Percentiles rank a stretch among this genome's conserved stretches.
Conservation (phyloP, 768 basidiomycete species). For the Lentinula sp. region DNA sequence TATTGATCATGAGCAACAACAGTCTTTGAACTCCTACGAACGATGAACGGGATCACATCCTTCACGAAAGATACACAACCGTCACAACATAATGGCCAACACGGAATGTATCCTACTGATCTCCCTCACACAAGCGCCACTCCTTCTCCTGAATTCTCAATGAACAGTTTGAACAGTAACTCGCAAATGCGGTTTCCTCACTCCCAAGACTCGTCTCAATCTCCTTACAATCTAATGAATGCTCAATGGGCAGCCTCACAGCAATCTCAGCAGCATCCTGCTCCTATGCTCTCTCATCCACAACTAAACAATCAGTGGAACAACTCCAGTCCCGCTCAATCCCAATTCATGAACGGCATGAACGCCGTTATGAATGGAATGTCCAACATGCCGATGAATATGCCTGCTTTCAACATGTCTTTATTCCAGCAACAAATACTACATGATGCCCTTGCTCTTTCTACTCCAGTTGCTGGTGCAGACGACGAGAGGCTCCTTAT, state of each 20-base stretch:
- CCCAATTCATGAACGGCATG: constrained; percentile 15
- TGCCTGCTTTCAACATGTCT: constrained; percentile 29
- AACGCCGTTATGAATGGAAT: constrained; percentile 8
- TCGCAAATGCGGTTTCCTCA: constrained; percentile 4
- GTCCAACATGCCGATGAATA: constrained; percentile 20
- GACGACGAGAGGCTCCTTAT: constrained; percentile 59
- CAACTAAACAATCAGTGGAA: constrained; percentile 24
- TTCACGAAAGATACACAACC: neutral
- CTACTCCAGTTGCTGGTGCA: constrained; percentile 41
- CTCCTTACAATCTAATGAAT: neutral
- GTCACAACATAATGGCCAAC: neutral
- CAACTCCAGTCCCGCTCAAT: constrained; percentile 17
- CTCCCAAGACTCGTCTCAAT: neutral
- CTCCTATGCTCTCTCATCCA: constrained; percentile 13
- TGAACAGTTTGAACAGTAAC: constrained; percentile 1
- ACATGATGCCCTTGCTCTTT: constrained; percentile 50
- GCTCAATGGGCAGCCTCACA: neutral
- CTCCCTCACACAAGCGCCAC: constrained; percentile 29
- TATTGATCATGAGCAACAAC: neutral
- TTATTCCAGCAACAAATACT: constrained; percentile 48
- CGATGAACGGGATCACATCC: neutral
- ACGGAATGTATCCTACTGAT: constrained; percentile 12
- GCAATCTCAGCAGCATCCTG: constrained; percentile 16
- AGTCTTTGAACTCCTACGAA: neutral
- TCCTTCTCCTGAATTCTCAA: constrained; percentile 21